phyloP scores from a whole-genome alignment of 306 rosid species.

The Myrica gale region DNA sequence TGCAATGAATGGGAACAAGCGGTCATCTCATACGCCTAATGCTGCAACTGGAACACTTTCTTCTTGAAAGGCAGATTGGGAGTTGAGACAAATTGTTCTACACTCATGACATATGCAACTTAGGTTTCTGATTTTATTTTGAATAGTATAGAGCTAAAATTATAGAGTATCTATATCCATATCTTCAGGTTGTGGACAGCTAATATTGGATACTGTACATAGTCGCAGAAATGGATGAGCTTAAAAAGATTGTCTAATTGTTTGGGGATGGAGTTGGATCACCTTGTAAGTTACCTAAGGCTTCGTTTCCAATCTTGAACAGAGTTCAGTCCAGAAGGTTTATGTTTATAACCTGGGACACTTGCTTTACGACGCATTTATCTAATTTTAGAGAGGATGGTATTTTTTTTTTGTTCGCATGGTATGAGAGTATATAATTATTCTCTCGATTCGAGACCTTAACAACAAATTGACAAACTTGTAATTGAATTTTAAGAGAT shows the following conservation, averaged over 20 bases:
- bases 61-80: slow-evolving; percentile 31
- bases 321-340: neutral
- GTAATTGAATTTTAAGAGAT: too few species aligned
- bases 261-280: slow-evolving; percentile 16
- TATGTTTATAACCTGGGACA: neutral
- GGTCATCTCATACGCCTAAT: slow-evolving; percentile 16
- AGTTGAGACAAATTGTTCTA: slow-evolving; percentile 26
- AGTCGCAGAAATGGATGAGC: slow-evolving; percentile 30
- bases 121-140: slow-evolving; percentile 25
- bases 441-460: too few species aligned
- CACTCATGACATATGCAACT: slow-evolving; percentile 19
- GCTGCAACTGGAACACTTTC: slow-evolving; percentile 35
- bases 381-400: too few species aligned
- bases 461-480: too few species aligned
- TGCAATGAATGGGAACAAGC: slow-evolving; percentile 18
- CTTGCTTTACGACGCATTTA: neutral
- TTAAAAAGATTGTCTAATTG: neutral
- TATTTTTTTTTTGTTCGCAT: too few species aligned
- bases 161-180: slow-evolving; percentile 13
- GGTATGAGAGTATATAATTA: too few species aligned
- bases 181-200: slow-evolving; percentile 30
- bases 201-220: slow-evolving; percentile 43
- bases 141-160: slow-evolving; percentile 21
- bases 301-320: neutral
- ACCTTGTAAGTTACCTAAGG: slow-evolving; percentile 7